These are phyloP conservation scores for Fusarium sarcochroum DNA, from an alignment of 2,329 filamentous ascomycete genomes.

Conservation along the genomic window DNA sequence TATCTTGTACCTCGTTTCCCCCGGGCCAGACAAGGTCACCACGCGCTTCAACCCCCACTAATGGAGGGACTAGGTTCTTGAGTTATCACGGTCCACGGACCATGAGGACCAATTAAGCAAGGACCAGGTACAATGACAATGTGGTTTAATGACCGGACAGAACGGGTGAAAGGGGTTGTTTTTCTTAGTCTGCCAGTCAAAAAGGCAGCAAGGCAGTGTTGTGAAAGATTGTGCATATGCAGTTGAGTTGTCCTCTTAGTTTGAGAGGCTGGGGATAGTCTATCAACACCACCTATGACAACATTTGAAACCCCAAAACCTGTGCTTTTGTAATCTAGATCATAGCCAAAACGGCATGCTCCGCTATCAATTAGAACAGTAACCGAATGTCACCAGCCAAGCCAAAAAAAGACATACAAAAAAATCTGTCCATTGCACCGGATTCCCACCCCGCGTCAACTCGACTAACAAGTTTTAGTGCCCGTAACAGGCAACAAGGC, in stretches of 20 bases:
- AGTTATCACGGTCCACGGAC: constrained; percentile 7
- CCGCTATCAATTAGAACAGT: constrained; percentile 11
- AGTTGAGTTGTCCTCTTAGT: constrained; percentile 31
- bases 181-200: constrained; percentile 1
- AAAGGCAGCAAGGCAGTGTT: no score
- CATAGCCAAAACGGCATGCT: constrained; percentile 5
- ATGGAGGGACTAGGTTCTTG: constrained; percentile 20
- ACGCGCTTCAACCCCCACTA: constrained; percentile 38
- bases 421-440: constrained; percentile 16
- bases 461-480: constrained; percentile 44
- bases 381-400: constrained; percentile 11
- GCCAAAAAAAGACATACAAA: constrained; percentile 8
- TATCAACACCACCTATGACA: constrained; percentile 12
- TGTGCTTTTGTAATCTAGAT: background rate
- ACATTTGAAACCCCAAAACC: background rate
- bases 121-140: constrained; percentile 39
- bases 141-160: constrained; percentile 19
- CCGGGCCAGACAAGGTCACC: constrained; percentile 20
- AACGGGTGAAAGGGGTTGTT: constrained; percentile 19
- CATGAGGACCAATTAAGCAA: constrained; percentile 43
- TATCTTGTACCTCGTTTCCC: constrained; percentile 36
- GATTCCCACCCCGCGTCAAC: constrained; percentile 29
- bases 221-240: constrained; percentile 15
- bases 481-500: constrained; percentile 25
- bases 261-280: constrained; percentile 24